Evolutionary conservation across 768 basidiomycete genomes (phyloP), one percentile per base, ranked within the genome.

Genomic region (Auricularia auricula-judae): DNA sequence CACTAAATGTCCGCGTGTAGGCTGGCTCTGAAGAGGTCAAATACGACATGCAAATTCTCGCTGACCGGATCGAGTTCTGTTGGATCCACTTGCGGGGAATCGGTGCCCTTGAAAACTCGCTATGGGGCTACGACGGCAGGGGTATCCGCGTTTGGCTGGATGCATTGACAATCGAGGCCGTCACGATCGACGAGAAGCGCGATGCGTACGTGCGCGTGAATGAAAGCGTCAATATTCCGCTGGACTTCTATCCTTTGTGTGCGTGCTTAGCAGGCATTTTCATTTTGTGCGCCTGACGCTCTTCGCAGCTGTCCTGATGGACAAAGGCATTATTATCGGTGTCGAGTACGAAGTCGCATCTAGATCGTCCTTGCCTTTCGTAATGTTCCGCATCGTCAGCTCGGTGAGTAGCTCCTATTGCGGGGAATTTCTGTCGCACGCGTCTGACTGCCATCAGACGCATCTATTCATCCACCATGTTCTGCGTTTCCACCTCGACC

Each of bases 41-140:
- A 69, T 99, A 99, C 71, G 96, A 98, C 75, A 87, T 98, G 81
- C 96, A 98, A 72, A 89, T 98, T 36, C 87, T 99, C 54, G 93
- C 96, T 0, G 93, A 97, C 66, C 85, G 88, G n/a, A 91, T 98
- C 68, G 96, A 99, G 72, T 94, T 97, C 71, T 99, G 95, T 74
- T 99, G 96, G 96, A 97, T 95, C 63, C 96, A 98, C 78, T 79
- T 99, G 53, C 85, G 89, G 44, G 96, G 96, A 1, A 93, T 99
- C 47, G 91, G 88, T 4, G 85, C 91, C 2, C 77, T 99, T 59
- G 96, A 98, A 72, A 99, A 99, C 76, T 98, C 95, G 4, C 78
- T 99, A 23, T 99, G 96, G 96, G 96, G 88, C 1, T 99, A 92
- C 73, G 96, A 98, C 68, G 96, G 94, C 2, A 81, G 84, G 66